phyloP scores from a whole-genome alignment of 2,329 filamentous ascomycete genomes.

The Arthrobotrys sinensis region DNA sequence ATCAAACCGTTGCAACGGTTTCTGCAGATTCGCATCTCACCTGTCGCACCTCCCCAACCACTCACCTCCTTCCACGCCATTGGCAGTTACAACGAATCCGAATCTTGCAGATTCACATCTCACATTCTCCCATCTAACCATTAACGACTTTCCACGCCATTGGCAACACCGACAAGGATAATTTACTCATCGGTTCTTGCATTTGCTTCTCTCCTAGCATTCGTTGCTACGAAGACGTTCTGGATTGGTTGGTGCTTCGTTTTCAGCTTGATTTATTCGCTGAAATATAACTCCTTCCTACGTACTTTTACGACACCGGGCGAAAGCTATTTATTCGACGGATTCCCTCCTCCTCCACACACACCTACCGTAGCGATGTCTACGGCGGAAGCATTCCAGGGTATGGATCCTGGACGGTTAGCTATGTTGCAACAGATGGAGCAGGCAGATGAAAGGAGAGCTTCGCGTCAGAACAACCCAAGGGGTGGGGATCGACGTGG shows the following conservation, averaged over 20 bases:
- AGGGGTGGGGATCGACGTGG: conserved; percentile 10
- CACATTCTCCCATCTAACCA: conserved; percentile 19
- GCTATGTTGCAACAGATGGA: conserved; percentile 56
- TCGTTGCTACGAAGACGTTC: conserved; percentile 1
- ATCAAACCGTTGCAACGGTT: not conserved
- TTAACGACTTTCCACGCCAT: conserved; percentile 9
- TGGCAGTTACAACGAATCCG: not conserved
- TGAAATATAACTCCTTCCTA: no score
- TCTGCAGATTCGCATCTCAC: not conserved
- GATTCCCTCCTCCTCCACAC: not conserved
- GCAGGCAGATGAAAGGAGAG: conserved; percentile 6
- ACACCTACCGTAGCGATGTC: conserved; percentile 35
- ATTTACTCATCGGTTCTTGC: conserved; percentile 15
- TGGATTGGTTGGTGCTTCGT: no score
- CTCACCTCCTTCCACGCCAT: conserved; percentile 46
- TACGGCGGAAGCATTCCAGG: conserved; percentile 36
- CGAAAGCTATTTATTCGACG: conserved; percentile 15
- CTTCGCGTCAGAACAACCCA: conserved; percentile 10
- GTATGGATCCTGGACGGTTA: conserved; percentile 46
- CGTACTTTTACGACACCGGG: not conserved
- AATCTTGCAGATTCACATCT: no score
- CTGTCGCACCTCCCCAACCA: conserved; percentile 19
- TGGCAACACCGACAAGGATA: not conserved
- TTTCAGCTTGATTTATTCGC: no score
- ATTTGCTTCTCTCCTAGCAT: not conserved